Evolutionary conservation across 352 stramenopile genomes (phyloP).

Genomic region (Phytophthora litchii): DNA sequence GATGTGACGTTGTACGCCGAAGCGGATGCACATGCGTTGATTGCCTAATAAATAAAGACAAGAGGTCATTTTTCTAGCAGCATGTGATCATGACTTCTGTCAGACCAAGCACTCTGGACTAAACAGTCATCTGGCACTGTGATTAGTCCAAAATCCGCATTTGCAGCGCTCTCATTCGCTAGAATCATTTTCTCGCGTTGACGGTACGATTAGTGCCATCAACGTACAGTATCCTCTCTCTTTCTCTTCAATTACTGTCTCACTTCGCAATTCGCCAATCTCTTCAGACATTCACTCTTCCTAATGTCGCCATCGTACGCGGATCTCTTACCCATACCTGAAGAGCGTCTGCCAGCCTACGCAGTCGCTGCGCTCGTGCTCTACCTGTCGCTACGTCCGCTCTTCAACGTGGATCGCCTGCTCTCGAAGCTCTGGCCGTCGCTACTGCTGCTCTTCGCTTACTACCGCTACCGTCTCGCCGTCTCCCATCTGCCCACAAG

Average conservation of each 20-base stretch:
- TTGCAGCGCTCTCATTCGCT: background rate
- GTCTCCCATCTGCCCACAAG: conserved; percentile 24
- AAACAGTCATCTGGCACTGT: conserved; percentile 18
- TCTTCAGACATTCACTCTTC: conserved; percentile 2
- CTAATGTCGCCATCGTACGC: conserved; percentile 28
- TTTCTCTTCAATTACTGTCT: conserved; percentile 5
- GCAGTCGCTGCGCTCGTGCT: conserved; percentile 44
- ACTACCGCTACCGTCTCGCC: conserved; percentile 54
- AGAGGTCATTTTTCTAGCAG: too few species aligned
- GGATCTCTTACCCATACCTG: conserved; percentile 29
- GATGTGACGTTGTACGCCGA: too few species aligned
- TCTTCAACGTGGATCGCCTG: conserved; percentile 74
- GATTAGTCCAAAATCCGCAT: conserved; percentile 18
- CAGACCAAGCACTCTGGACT: conserved; percentile 19
- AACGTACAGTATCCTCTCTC: conserved; percentile 4
- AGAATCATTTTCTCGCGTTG: background rate
- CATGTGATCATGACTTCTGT: too few species aligned
- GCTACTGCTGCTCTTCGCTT: conserved; percentile 51
- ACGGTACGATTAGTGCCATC: conserved; percentile 9
- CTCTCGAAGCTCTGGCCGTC: conserved; percentile 64
- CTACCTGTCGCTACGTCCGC: conserved; percentile 65
- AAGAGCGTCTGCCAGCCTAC: conserved; percentile 41
- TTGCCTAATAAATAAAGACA: too few species aligned
- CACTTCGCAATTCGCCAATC: conserved; percentile 12
- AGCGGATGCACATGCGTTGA: too few species aligned